Percentiles rank a stretch among this genome's conserved stretches.
phyloP scores from a whole-genome alignment of 495 filamentous ascomycete genomes.

The Penicillium cataractarum region DNA sequence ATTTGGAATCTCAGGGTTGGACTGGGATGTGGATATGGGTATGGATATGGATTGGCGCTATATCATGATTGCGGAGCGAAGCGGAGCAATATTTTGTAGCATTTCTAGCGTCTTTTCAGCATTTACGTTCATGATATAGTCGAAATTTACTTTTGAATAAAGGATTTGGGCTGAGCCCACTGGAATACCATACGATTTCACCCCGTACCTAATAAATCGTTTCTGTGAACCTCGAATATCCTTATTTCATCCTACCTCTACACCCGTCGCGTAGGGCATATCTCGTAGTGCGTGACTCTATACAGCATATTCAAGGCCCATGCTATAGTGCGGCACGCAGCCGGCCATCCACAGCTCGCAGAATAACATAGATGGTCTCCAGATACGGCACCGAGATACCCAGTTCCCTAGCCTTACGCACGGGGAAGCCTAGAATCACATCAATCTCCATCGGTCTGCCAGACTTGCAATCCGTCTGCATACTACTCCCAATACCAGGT shows the following conservation, averaged over 20 bases:
- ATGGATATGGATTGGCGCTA: too few species aligned
- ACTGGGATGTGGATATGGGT: neutral
- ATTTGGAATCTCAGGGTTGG: neutral
- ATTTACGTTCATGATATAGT: neutral
- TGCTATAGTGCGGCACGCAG: conserved; percentile 22
- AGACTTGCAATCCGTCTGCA: conserved; percentile 55
- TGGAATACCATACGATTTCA: too few species aligned
- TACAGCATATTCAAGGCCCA: too few species aligned
- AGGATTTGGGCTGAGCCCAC: neutral
- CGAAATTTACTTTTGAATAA: neutral
- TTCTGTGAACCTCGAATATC: too few species aligned
- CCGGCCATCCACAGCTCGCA: conserved; percentile 29
- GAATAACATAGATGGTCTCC: conserved; percentile 47
- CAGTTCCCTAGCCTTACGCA: conserved; percentile 51
- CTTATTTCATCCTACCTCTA: too few species aligned
- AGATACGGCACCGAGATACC: conserved; percentile 51
- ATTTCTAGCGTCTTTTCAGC: neutral
- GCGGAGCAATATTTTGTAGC: neutral
- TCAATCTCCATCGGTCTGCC: conserved; percentile 58
- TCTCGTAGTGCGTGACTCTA: too few species aligned
- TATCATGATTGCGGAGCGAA: too few species aligned
- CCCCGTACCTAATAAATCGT: too few species aligned
- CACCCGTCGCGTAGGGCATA: too few species aligned
- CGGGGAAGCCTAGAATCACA: conserved; percentile 58
- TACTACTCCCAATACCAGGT: conserved; percentile 53